Evolutionary conservation across 208 protist genomes (phyloP).

Genomic region (Wallacemonas rigidus): DNA sequence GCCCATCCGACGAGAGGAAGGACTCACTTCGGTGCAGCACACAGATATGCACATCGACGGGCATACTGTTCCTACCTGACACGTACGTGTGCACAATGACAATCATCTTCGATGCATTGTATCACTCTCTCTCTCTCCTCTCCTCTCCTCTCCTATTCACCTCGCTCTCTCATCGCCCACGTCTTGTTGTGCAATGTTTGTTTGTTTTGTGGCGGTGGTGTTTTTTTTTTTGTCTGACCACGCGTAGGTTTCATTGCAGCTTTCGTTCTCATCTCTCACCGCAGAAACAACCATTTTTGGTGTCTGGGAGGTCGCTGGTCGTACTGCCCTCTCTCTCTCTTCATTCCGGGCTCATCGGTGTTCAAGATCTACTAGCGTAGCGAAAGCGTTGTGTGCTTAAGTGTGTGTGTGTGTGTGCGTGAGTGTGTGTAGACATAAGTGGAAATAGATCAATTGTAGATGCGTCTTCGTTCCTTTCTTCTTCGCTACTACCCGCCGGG

Average conservation of each 20-base stretch:
- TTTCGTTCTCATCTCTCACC: no score
- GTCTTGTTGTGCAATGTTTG: background rate
- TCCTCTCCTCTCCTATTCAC: background rate
- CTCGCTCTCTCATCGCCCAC: no score
- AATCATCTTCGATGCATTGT: background rate
- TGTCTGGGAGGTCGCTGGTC: background rate
- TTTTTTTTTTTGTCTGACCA: background rate
- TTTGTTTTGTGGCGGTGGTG: background rate
- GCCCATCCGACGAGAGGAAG: no score
- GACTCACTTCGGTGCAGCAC: no score
- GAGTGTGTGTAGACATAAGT: conserved; percentile 6
- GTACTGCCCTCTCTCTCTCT: background rate
- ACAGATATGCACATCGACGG: no score
- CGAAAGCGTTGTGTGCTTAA: no score
- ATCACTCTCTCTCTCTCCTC: background rate
- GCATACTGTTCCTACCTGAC: no score
- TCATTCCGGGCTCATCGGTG: background rate
- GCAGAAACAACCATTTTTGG: background rate
- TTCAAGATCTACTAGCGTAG: no score
- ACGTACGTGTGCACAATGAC: background rate
- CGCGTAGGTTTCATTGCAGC: no score
- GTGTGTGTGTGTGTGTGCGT: no score
- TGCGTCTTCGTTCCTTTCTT: conserved; percentile 94
- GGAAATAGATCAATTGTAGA: conserved; percentile 21
- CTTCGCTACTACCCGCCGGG: conserved; percentile 96